These are phyloP conservation scores for Hyaloscypha bicolor DNA, from an alignment of 495 filamentous ascomycete genomes.

Conservation along the genomic window DNA sequence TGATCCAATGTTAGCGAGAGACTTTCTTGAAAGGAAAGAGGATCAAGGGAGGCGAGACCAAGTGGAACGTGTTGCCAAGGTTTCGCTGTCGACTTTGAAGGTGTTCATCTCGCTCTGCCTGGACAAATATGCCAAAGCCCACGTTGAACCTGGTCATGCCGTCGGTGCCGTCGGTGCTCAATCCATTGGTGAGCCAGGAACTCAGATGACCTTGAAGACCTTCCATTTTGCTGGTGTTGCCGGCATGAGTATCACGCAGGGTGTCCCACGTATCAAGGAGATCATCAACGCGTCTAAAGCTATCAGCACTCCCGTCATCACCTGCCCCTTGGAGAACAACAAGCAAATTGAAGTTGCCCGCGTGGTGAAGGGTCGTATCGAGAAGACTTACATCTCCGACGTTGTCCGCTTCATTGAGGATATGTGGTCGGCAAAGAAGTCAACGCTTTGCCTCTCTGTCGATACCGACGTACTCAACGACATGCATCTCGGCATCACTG, in stretches of 20 bases:
- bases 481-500: slow-evolving; percentile 74
- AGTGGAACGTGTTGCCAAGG: slow-evolving; percentile 75
- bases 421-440: slow-evolving; percentile 73
- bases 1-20: slow-evolving; percentile 15
- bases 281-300: slow-evolving; percentile 95
- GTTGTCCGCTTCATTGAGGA: slow-evolving; percentile 78
- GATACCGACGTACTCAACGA: slow-evolving; percentile 75
- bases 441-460: slow-evolving; percentile 73
- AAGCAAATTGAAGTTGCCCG: slow-evolving; percentile 72
- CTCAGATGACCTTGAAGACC: slow-evolving; percentile 99
- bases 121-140: slow-evolving; percentile 84
- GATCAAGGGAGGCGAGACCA: slow-evolving; percentile 42
- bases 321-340: slow-evolving; percentile 75
- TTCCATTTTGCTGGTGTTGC: slow-evolving; percentile 99
- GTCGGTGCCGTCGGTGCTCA: slow-evolving; percentile 98
- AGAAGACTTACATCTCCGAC: slow-evolving; percentile 81
- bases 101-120: slow-evolving; percentile 83
- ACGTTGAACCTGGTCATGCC: slow-evolving; percentile 90
- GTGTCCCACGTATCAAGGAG: slow-evolving; percentile 99
- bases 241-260: slow-evolving; percentile 97
- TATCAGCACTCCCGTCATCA: slow-evolving; percentile 93
- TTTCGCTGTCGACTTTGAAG: slow-evolving; percentile 71
- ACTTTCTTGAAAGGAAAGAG: slow-evolving; percentile 18
- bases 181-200: slow-evolving; percentile 97
- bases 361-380: slow-evolving; percentile 87